Conservation (phyloP, 1,139 yeast genomes). For the Candida tropicalis region DNA sequence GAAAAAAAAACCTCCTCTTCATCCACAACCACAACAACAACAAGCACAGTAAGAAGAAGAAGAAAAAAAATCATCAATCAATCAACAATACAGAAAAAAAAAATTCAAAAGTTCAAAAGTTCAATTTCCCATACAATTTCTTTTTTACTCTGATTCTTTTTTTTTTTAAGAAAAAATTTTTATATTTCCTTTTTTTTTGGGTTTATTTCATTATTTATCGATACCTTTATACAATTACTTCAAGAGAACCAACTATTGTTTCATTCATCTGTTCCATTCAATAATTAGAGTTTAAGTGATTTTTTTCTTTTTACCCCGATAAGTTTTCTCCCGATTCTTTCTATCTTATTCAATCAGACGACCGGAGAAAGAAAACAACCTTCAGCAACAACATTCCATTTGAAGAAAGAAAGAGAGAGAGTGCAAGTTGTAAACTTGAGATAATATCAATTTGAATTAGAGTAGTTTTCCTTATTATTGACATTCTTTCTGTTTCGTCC, state of each 20-base stretch:
- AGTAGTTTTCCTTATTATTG: too few relatives aligned
- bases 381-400: not conserved
- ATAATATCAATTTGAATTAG: not conserved
- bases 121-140: not conserved
- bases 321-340: slow-evolving; percentile 2
- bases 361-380: slow-evolving; percentile 1
- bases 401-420: not conserved
- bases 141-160: not conserved
- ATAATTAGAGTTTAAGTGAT: not conserved
- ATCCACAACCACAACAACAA: not conserved
- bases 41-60: not conserved
- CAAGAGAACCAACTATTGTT: not conserved
- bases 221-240: too few relatives aligned
- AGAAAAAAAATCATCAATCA: slow-evolving; percentile 1
- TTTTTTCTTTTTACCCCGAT: not conserved
- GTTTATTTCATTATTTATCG: too few relatives aligned
- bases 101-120: not conserved
- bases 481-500: not conserved
- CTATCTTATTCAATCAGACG: slow-evolving; percentile 1
- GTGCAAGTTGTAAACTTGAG: not conserved
- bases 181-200: not conserved
- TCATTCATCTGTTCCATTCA: not conserved
- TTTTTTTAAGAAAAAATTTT: not conserved
- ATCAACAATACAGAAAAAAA: slow-evolving; percentile 2
- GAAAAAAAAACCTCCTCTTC: not conserved